Percentiles rank a stretch among this genome's conserved stretches.
Conservation (phyloP, 2,329 filamentous ascomycete genomes). For the Arthrobotrys sinensis region DNA sequence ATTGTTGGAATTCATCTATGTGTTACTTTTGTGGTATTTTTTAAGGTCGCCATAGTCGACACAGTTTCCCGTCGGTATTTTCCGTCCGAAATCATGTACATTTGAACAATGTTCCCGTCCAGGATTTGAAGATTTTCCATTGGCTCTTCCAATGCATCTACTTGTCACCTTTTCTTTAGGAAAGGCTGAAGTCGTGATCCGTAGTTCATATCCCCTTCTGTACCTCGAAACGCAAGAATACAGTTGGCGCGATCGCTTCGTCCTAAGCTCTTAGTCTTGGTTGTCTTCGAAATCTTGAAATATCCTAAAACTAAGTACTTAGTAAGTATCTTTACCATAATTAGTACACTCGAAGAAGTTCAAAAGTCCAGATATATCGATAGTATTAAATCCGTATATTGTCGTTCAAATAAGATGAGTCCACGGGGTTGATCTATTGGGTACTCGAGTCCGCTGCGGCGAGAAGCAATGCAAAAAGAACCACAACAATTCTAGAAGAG, state of each 20-base stretch:
- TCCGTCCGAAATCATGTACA: too few relatives aligned
- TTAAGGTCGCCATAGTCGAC: too few relatives aligned
- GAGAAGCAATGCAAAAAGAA: too few relatives aligned
- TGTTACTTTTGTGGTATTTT: not conserved
- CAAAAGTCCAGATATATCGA: not conserved
- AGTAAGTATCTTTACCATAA: not conserved
- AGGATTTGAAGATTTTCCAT: not conserved
- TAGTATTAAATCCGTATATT: not conserved
- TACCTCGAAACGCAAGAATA: not conserved
- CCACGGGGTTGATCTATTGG: too few relatives aligned
- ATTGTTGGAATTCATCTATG: not conserved
- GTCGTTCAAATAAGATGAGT: too few relatives aligned
- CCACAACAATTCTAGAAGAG: too few relatives aligned
- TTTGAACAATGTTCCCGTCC: too few relatives aligned
- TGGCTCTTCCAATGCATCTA: not conserved
- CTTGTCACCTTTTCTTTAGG: not conserved
- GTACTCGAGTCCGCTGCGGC: too few relatives aligned
- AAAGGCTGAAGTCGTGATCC: not conserved
- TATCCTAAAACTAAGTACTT: not conserved
- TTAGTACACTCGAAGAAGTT: not conserved
- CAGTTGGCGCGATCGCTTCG: not conserved
- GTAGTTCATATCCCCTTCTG: constrained; percentile 1
- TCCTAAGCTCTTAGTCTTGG: not conserved
- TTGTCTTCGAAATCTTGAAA: not conserved
- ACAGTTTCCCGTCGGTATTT: too few relatives aligned